Evolutionary conservation across 306 rosid genomes (phyloP), one percentile per base, ranked within the genome.

Genomic region (Heteromeles arbutifolia): DNA sequence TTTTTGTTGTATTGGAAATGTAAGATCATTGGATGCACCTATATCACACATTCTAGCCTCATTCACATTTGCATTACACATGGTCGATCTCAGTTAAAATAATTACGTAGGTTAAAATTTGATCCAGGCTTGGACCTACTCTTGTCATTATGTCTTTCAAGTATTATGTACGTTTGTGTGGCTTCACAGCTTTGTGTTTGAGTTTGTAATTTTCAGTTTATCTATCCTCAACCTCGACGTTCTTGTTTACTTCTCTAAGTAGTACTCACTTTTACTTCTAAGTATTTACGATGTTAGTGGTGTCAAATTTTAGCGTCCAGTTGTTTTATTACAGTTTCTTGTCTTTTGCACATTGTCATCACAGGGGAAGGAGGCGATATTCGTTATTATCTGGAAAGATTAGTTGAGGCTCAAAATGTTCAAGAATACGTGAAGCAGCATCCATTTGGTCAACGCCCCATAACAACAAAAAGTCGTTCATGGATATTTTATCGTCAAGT

Each of bases 291-390:
- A 37, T 37, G 67, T 37, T 57, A 28, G 5, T 52, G 25, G 39
- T 57, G 18, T 69, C 41, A 43, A 43, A 44, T 45, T 69, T 8
- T 43, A 15, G 41, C 5, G 15, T 43, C 57, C 57, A 43, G 72
- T 22, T 24, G 37, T 72, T n/a, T 57, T 52, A 29, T 56, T 24
- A 15, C 22, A 3, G 15, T 24, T 22, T 28, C 50, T 18, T 71
- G 56, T 11, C 64, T 70, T 29, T 52, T 70, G 12, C 34, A 3
- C 45, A 26, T 6, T 50, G 44, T 70, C 28, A 19, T 71, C 26
- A 18, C 90, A 92, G 99, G 97, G 74, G 90, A 83, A 41, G 89
- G 83, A 44, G 98, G 99, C 21, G 86, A 84, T 81, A 87, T 95
- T 83, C 87, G 92, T 54, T 72, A 73, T 65, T 95, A 88, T 68